Conservation (phyloP, 1,139 yeast genomes). For the Blastobotrys apis region DNA sequence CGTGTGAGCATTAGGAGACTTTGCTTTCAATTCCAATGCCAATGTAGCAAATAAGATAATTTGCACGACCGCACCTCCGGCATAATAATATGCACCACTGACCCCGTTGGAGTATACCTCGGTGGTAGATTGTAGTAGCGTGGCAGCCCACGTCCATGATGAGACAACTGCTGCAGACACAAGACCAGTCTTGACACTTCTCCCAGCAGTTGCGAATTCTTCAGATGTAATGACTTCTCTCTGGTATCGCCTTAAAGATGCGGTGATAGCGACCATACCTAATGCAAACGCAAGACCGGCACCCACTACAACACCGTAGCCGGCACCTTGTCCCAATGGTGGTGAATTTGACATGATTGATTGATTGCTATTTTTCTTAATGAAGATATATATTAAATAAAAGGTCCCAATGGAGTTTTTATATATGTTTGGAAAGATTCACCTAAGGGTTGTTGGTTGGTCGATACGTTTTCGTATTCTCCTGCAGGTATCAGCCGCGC, state of each 20-base stretch:
- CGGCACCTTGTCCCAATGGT: conserved; percentile 64
- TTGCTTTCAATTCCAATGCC: conserved; percentile 59
- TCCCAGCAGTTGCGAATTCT: conserved; percentile 55
- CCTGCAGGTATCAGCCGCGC: too few species aligned
- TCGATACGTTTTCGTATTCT: too few species aligned
- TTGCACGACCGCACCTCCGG: conserved; percentile 73
- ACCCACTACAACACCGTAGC: conserved; percentile 89
- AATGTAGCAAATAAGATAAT: conserved; percentile 66
- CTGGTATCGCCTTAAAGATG: conserved; percentile 45
- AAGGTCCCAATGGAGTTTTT: too few species aligned
- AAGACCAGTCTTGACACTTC: conserved; percentile 75
- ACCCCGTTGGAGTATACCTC: conserved; percentile 76
- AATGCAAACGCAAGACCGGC: conserved; percentile 62
- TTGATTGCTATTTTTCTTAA: too few species aligned
- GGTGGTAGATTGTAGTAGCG: conserved; percentile 70
- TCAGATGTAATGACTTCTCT: conserved; percentile 54
- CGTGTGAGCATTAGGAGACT: conserved; percentile 53
- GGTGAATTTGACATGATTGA: background rate
- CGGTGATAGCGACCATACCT: conserved; percentile 53
- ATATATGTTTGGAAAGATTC: too few species aligned
- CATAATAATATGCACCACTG: conserved; percentile 70
- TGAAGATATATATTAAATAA: too few species aligned
- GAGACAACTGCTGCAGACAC: conserved; percentile 85
- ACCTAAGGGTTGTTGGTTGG: too few species aligned
- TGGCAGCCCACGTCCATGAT: conserved; percentile 95